Evolutionary conservation across 306 rosid species (phyloP).

Genomic region (Inga leiocalycina): DNA sequence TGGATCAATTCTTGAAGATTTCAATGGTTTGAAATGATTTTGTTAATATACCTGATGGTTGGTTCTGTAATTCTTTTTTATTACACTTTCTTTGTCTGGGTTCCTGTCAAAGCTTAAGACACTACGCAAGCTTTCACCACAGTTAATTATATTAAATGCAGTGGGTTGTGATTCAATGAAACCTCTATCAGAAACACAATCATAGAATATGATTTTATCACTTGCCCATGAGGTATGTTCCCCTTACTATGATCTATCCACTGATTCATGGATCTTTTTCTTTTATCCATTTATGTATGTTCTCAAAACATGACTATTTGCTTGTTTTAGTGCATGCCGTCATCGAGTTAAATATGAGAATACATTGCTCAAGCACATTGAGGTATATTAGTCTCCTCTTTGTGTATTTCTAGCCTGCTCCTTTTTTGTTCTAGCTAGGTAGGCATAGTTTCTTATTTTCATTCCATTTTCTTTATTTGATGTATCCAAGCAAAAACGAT

Average conservation of each 20-base stretch:
- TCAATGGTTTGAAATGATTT: too few relatives aligned
- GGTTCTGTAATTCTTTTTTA: neutral
- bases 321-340: too few relatives aligned
- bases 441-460: neutral
- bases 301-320: too few relatives aligned
- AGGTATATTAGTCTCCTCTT: neutral
- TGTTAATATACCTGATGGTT: neutral
- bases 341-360: too few relatives aligned
- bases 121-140: neutral
- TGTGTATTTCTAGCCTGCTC: neutral
- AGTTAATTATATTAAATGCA: neutral
- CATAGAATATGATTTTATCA: neutral
- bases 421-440: neutral
- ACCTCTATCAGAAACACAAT: neutral
- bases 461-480: too few relatives aligned
- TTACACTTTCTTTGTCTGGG: neutral
- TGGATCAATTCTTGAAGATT: neutral
- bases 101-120: neutral
- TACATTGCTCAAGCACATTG: too few relatives aligned
- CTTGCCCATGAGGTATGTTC: too few relatives aligned
- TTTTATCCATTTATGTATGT: too few relatives aligned
- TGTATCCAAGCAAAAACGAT: too few relatives aligned
- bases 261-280: too few relatives aligned
- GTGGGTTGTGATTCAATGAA: neutral
- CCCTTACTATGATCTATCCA: too few relatives aligned